Percentiles rank a stretch among this genome's conserved stretches.
Evolutionary conservation across 2,329 filamentous ascomycete genomes (phyloP).

Genomic region (Calonectria hongkongensis): DNA sequence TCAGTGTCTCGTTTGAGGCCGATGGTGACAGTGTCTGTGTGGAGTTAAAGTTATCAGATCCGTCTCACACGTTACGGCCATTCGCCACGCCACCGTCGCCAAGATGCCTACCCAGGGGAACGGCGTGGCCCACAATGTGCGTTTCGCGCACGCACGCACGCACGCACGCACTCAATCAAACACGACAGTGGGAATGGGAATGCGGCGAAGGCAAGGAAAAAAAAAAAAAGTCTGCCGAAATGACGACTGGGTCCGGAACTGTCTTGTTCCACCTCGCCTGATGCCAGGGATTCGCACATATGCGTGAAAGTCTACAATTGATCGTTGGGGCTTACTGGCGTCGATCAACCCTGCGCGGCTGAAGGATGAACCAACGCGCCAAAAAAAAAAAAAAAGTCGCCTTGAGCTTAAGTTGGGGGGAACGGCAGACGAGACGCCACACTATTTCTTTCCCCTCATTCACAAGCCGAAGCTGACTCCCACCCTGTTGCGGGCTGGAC

Average conservation of each 20-base stretch:
- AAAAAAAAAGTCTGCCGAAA: slow-evolving; percentile 15
- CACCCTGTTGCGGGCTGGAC: slow-evolving; percentile 19
- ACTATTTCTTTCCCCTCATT: slow-evolving; percentile 16
- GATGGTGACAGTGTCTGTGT: slow-evolving; percentile 45
- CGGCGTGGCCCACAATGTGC: slow-evolving; percentile 15
- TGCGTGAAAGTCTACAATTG: slow-evolving; percentile 9
- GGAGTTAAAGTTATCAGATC: slow-evolving; percentile 59
- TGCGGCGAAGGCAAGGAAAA: slow-evolving; percentile 13
- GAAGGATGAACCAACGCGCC: slow-evolving; percentile 14
- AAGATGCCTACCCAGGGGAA: slow-evolving; percentile 9
- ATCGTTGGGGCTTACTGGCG: not conserved
- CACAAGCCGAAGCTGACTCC: slow-evolving; percentile 22
- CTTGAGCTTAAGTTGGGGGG: not conserved
- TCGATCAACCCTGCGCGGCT: not conserved
- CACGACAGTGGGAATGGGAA: slow-evolving; percentile 18
- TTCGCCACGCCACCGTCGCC: slow-evolving; percentile 25
- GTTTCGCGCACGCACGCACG: not conserved
- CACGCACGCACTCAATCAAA: slow-evolving; percentile 2
- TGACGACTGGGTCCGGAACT: slow-evolving; percentile 31
- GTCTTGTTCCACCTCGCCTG: slow-evolving; percentile 41
- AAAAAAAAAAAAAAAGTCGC: slow-evolving; percentile 4
- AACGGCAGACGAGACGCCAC: slow-evolving; percentile 7
- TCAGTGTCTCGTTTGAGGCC: slow-evolving; percentile 19
- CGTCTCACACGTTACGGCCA: slow-evolving; percentile 46
- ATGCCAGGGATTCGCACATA: slow-evolving; percentile 18